These are phyloP conservation scores for Bjerkandera adusta DNA, from an alignment of 1,284 basidiomycete genomes.

Conservation along the genomic window DNA sequence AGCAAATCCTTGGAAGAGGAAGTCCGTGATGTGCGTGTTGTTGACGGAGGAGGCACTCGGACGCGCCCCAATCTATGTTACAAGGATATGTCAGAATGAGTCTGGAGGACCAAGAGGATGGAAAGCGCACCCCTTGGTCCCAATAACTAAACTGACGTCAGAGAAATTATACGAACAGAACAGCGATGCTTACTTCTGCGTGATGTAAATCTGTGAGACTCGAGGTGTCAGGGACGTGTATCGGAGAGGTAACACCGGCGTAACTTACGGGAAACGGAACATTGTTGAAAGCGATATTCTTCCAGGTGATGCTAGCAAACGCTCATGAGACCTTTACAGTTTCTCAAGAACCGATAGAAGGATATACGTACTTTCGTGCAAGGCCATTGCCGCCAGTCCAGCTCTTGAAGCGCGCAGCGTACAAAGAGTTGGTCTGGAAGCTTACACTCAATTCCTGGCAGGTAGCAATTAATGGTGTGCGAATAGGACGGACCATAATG, in stretches of 20 bases:
- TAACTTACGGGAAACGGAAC: slow-evolving; percentile 53
- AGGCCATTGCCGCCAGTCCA: slow-evolving; percentile 63
- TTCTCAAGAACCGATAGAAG: neutral
- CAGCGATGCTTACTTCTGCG: slow-evolving; percentile 53
- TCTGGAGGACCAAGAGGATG: neutral
- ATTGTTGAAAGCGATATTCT: slow-evolving; percentile 48
- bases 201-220: slow-evolving; percentile 49
- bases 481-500: slow-evolving; percentile 43
- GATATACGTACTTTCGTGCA: slow-evolving; percentile 47
- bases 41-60: slow-evolving; percentile 44
- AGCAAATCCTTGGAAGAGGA: slow-evolving; percentile 52
- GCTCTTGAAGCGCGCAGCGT: slow-evolving; percentile 66
- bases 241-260: neutral
- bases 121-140: slow-evolving; percentile 47
- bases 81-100: neutral
- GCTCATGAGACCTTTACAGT: neutral
- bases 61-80: slow-evolving; percentile 35
- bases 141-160: slow-evolving; percentile 58
- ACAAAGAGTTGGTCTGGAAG: slow-evolving; percentile 48
- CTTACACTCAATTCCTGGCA: too few species aligned
- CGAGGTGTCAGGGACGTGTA: neutral
- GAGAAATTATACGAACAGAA: neutral
- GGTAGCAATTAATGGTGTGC: too few species aligned
- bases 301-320: slow-evolving; percentile 51
- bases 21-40: slow-evolving; percentile 55